phyloP scores from a whole-genome alignment of 2,329 filamentous ascomycete genomes.

The Emmonsiellopsis sp. region DNA sequence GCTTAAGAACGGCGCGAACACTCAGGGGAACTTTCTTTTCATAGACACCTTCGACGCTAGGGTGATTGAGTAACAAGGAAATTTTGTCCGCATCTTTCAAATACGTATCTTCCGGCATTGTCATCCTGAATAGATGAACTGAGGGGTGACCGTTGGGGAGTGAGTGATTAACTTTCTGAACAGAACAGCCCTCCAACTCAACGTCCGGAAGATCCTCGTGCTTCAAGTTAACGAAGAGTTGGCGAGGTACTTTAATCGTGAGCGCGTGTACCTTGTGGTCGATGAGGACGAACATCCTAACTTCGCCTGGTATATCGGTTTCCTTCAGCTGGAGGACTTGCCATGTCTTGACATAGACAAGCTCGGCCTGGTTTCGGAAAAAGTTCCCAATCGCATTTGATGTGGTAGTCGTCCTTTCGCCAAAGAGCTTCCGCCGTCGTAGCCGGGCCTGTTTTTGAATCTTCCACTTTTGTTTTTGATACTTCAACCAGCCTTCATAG shows the following conservation, averaged over 20 bases:
- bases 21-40: constrained; percentile 86
- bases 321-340: constrained; percentile 80
- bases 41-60: constrained; percentile 94
- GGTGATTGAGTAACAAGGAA: constrained; percentile 73
- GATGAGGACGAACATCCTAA: constrained; percentile 82
- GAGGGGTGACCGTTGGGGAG: constrained; percentile 92
- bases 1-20: constrained; percentile 73
- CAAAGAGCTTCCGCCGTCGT: constrained; percentile 82
- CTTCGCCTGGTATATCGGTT: constrained; percentile 75
- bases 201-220: constrained; percentile 79
- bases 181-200: constrained; percentile 72
- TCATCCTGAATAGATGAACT: constrained; percentile 87
- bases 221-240: constrained; percentile 87
- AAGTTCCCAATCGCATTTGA: constrained; percentile 56
- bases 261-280: constrained; percentile 83
- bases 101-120: constrained; percentile 79
- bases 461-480: constrained; percentile 99
- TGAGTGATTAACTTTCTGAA: constrained; percentile 88
- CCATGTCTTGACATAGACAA: constrained; percentile 87
- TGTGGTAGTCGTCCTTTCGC: constrained; percentile 60
- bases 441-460: constrained; percentile 85
- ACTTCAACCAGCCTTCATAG: constrained; percentile 78
- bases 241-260: constrained; percentile 79
- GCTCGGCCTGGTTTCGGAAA: constrained; percentile 87
- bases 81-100: constrained; percentile 77